Evolutionary conservation across 495 filamentous ascomycete species (phyloP).

Genomic region (Aspergillus cristatus): DNA sequence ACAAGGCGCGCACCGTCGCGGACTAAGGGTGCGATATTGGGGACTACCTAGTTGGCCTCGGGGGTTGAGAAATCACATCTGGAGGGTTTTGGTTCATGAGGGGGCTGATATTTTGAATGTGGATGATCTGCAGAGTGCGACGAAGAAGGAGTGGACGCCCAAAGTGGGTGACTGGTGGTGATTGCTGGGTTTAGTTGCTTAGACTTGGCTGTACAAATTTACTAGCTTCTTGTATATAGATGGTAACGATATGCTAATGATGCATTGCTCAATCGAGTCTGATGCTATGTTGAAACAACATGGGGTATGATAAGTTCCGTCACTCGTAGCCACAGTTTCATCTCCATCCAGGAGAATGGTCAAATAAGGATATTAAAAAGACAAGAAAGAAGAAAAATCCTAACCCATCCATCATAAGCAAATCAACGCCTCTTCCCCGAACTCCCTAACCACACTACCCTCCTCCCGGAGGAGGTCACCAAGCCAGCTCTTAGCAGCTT

Average conservation of each 20-base stretch:
- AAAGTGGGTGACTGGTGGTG: constrained; percentile 33
- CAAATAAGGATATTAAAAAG: not conserved
- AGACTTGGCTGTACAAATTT: too few species aligned
- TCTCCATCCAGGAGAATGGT: too few species aligned
- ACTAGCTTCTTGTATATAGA: too few species aligned
- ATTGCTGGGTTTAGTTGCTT: too few species aligned
- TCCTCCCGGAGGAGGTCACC: constrained; percentile 46
- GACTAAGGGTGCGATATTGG: constrained; percentile 73
- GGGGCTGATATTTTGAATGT: constrained; percentile 72
- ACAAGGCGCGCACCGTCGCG: constrained; percentile 55
- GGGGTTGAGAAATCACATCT: constrained; percentile 62
- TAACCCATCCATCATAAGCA: constrained; percentile 42
- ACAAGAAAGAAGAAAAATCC: not conserved
- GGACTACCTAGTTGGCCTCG: constrained; percentile 68
- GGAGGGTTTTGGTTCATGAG: constrained; percentile 61
- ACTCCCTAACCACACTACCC: constrained; percentile 46
- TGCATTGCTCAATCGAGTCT: too few species aligned
- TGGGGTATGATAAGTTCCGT: too few species aligned
- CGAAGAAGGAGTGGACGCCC: constrained; percentile 35
- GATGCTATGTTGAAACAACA: too few species aligned
- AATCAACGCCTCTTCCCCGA: constrained; percentile 55
- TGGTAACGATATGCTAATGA: too few species aligned
- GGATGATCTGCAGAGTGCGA: constrained; percentile 58
- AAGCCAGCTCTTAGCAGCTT: constrained; percentile 55
- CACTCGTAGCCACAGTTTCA: not conserved